Evolutionary conservation across 2,329 filamentous ascomycete genomes (phyloP), one percentile per base, ranked within the genome.

Genomic region (Colletotrichum neosansevieriae): DNA sequence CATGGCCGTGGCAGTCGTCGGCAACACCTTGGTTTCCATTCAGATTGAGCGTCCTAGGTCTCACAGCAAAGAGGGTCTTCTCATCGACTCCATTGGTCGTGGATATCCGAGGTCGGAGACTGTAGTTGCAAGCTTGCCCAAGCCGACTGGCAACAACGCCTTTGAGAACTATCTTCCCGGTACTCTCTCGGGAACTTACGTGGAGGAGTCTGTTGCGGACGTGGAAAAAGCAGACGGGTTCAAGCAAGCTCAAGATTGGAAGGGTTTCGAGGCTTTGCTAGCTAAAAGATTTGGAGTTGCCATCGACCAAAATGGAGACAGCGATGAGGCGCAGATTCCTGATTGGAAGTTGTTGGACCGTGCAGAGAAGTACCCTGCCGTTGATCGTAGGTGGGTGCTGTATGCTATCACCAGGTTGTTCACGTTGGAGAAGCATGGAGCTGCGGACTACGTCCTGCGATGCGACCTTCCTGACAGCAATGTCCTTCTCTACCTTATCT

Each of bases 31-130:
- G 36, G 82, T 93, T 15, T 91, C 88, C 1, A 83, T 94, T 58
- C 91, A 94, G 73, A 80, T 91, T n/a, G 88, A 91, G 74, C 85
- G 86, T 2, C 88, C 88, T 1, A 85, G 84, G 73, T 81, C 79
- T 51, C 82, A 86, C n/a, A 82, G 83, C 67, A 86, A 83, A 70
- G 85, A 88, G 58, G 90, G 91, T 9, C 82, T 92, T 7, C 80
- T 94, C 29, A 91, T 92, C 38, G 91, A 94, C 75, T 91, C 92
- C 0, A 88, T 94, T 61, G 91, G 91, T 2, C 90, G 90, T 68
- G 91, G 91, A 3, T 80, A 69, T 9, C 65, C 65, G 7, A 69
- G 69, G 49, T 57, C 63, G 17, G 68, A 69, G 12, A 51, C 54
- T 32, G 56, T 71, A 6, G 64, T 60, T 4, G 51, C 53, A n/a